Conservation (phyloP, 2,329 filamentous ascomycete genomes). For the Capronia coronata region DNA sequence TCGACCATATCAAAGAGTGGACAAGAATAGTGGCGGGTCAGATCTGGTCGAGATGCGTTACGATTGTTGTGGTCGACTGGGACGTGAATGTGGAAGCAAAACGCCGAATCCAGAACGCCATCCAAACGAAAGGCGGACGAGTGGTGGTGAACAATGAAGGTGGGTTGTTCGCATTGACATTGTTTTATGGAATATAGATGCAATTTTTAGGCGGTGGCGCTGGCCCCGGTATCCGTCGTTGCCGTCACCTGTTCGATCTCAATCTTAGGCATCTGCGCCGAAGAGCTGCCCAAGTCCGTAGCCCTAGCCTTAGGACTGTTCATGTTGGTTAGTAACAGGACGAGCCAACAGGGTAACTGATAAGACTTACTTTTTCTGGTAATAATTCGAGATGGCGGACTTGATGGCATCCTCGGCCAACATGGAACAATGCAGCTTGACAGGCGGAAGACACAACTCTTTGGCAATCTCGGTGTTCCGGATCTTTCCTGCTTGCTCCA, state of each 20-base stretch:
- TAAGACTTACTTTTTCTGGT: slow-evolving; percentile 60
- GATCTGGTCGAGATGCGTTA: no score
- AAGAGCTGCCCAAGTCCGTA: slow-evolving; percentile 66
- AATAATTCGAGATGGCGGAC: slow-evolving; percentile 79
- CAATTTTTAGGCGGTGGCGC: slow-evolving; percentile 18
- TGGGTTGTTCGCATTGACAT: slow-evolving; percentile 5
- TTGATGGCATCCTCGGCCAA: slow-evolving; percentile 90
- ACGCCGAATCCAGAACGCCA: background rate
- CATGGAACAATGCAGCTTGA: slow-evolving; percentile 90
- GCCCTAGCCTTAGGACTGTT: slow-evolving; percentile 66
- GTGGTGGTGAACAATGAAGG: background rate
- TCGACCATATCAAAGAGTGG: no score
- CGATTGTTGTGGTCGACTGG: no score
- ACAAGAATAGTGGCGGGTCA: no score
- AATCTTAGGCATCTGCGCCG: slow-evolving; percentile 59
- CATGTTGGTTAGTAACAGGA: background rate
- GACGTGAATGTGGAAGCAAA: background rate
- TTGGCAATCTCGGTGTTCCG: slow-evolving; percentile 98
- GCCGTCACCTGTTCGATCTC: slow-evolving; percentile 54
- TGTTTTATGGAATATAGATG: background rate
- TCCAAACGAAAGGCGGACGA: background rate
- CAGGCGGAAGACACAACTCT: slow-evolving; percentile 81
- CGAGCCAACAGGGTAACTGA: background rate
- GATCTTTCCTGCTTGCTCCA: slow-evolving; percentile 87
- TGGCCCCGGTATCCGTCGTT: slow-evolving; percentile 29